Base-by-base conservation (phyloP, 225 moss, liverwort and hornwort genomes). In the Bryum argenteum region DNA sequence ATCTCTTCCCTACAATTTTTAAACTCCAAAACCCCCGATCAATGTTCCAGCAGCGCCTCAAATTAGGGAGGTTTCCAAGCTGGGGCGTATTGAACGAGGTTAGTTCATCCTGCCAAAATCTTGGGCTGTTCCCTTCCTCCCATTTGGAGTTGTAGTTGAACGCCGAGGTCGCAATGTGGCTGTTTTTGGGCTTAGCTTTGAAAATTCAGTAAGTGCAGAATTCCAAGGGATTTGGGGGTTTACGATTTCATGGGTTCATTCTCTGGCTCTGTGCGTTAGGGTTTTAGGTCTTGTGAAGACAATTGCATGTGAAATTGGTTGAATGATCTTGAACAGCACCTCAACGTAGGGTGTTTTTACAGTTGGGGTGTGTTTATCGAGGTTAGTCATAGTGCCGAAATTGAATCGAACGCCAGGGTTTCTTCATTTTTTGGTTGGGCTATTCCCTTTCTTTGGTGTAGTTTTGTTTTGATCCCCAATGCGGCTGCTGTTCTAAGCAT, bases 111-210 rank as follows among this genome's bases (percentile, higher is more conserved):
- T n/a, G n/a, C n/a, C n/a, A n/a, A n/a, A n/a, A n/a, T n/a, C n/a
- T n/a, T n/a, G n/a, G 26, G 26, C 26, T 26, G 26, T 26, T 26
- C 26, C 2, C 26, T 33, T 65, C 10, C 45, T 5, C 22, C 65
- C 53, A 19, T 37, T 39, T 21, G 26, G 20, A 6, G 14, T 33
- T 33, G 40, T 39, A 8, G 24, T 40, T 24, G 54, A 55, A 63
- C 45, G 15, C 16, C 52, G 11, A 17, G 61, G 23, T 67, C 65
- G 57, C 65, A 58, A 65, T 71, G 71, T 28, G 58, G 21, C 58
- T 16, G 47, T 6, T 47, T 47, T 47, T 47, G 4, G 5, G 5
- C 13, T 47, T 23, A 22, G 17, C 11, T 2, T 8, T 38, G 55
- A 44, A 63, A 47, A 12, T 21, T 33, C 55, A 69, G 54, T 22